Conservation (phyloP, 768 basidiomycete genomes). For the Tricholoma furcatifolium region DNA sequence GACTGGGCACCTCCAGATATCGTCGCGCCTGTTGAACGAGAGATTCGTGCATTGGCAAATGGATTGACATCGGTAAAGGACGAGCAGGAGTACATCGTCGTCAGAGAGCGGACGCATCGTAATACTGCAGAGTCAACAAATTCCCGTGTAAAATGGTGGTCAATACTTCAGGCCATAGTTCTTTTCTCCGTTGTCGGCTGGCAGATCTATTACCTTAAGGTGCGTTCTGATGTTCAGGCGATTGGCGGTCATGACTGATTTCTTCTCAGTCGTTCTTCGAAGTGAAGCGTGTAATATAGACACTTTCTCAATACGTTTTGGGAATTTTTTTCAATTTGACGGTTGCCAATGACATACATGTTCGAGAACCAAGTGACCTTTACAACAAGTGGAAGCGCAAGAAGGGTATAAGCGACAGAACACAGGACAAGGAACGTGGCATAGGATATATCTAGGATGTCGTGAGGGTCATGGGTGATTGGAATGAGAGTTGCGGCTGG, state of each 20-base stretch:
- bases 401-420: conserved; percentile 25
- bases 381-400: conserved; percentile 3
- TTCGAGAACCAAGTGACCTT: conserved; percentile 5
- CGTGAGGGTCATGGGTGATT: conserved; percentile 5
- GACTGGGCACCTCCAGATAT: conserved; percentile 44
- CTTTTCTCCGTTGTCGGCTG: conserved; percentile 90
- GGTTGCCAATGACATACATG: conserved; percentile 4
- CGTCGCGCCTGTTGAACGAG: conserved; percentile 94
- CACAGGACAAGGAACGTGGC: conserved; percentile 15
- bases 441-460: conserved; percentile 10
- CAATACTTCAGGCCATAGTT: conserved; percentile 84
- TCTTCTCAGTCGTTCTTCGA: conserved; percentile 77
- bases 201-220: conserved; percentile 98
- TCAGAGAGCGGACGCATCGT: conserved; percentile 88
- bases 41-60: conserved; percentile 82
- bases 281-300: conserved; percentile 83
- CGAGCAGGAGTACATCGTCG: conserved; percentile 98
- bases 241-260: conserved; percentile 3
- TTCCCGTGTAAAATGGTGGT: conserved; percentile 98
- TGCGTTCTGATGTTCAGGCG: conserved; percentile 25
- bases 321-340: not conserved
- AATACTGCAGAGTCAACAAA: conserved; percentile 95
- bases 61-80: conserved; percentile 91
- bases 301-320: not conserved
- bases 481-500: conserved; percentile 10